These are phyloP conservation scores for Excoecaria cochinchinensis DNA, from an alignment of 345 rosid genomes.

Conservation along the genomic window DNA sequence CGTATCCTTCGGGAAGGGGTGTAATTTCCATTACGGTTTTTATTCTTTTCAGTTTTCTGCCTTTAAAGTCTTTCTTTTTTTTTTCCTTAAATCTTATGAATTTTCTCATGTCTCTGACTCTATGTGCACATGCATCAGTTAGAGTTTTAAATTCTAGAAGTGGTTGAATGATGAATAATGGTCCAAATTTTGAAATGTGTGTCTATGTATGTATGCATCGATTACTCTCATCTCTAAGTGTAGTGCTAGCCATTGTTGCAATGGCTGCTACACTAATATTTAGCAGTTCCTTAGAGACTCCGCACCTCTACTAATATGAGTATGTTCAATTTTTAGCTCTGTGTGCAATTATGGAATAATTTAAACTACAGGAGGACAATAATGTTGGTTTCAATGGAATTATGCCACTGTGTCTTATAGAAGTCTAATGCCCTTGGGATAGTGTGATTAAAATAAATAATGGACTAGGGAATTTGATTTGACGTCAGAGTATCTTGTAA, in stretches of 20 bases:
- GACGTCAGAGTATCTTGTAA: constrained; percentile 7
- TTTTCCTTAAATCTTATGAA: background rate
- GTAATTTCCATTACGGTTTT: background rate
- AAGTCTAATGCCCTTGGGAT: constrained; percentile 18
- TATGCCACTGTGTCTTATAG: constrained; percentile 4
- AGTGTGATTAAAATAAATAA: background rate
- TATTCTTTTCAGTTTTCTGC: too few relatives aligned
- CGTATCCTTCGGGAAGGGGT: background rate
- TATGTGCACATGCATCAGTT: background rate
- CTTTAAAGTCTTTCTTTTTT: background rate
- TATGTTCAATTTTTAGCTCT: background rate
- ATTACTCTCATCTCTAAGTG: background rate
- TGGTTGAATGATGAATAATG: background rate
- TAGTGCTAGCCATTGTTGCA: background rate
- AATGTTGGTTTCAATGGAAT: background rate
- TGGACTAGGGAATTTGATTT: constrained; percentile 9
- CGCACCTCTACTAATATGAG: background rate
- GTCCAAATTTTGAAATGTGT: background rate
- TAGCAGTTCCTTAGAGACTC: background rate
- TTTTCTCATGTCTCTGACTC: background rate
- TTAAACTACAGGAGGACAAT: background rate
- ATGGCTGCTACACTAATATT: background rate
- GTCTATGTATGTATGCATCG: background rate
- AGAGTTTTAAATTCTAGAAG: background rate
- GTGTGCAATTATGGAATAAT: background rate